Conservation (phyloP, 768 basidiomycete species). For the Imleria badia region DNA sequence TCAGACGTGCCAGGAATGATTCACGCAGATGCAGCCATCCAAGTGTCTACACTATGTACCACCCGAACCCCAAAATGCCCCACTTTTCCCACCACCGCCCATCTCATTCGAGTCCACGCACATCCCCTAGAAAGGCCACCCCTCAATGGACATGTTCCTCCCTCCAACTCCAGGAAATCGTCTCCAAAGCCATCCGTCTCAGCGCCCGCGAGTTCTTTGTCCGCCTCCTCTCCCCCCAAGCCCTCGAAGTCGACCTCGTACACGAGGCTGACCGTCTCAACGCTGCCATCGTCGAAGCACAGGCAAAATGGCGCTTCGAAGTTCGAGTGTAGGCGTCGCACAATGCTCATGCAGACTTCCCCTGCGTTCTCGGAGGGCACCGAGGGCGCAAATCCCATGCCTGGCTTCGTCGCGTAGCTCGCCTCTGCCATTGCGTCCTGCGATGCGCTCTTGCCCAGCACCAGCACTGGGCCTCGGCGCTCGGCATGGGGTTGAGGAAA, state of each 20-base stretch:
- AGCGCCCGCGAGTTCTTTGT: constrained; percentile 71
- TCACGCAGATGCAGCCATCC: too few species aligned
- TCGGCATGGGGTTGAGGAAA: constrained; percentile 77
- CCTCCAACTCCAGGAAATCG: constrained; percentile 60
- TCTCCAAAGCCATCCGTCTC: constrained; percentile 67
- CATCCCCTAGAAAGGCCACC: constrained; percentile 66
- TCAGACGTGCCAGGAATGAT: too few species aligned
- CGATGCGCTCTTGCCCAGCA: constrained; percentile 59
- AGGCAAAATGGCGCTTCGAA: constrained; percentile 67
- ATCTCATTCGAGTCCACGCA: constrained; percentile 57
- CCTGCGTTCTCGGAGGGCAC: neutral
- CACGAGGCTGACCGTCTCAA: constrained; percentile 60
- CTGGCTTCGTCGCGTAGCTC: constrained; percentile 54
- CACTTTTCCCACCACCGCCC: constrained; percentile 49
- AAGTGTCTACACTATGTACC: too few species aligned
- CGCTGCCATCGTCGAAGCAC: constrained; percentile 49
- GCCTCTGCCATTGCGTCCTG: constrained; percentile 57
- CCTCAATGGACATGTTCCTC: constrained; percentile 59
- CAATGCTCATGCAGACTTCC: constrained; percentile 62
- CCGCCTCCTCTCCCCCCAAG: constrained; percentile 62
- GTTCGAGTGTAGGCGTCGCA: constrained; percentile 61
- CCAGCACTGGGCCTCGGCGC: constrained; percentile 71
- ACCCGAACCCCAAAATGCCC: too few species aligned
- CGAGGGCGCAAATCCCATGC: constrained; percentile 31
- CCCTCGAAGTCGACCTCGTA: constrained; percentile 57